Conservation (phyloP, 2,329 filamentous ascomycete species). For the Fusarium newnesense region DNA sequence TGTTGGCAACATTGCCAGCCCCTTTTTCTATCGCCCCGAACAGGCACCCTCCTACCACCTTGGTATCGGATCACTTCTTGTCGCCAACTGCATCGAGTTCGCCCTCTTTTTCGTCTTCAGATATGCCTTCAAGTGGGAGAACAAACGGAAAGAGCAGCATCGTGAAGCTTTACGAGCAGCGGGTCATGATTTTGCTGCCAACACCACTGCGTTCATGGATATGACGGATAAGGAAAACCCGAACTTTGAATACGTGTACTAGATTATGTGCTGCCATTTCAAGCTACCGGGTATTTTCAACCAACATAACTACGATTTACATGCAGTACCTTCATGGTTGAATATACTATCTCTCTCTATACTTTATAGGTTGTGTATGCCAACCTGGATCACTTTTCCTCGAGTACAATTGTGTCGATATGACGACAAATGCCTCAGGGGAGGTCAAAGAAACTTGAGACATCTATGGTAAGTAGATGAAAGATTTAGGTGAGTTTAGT, state of each 20-base stretch:
- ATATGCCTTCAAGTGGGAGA: conserved; percentile 53
- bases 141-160: conserved; percentile 50
- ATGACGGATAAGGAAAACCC: conserved; percentile 57
- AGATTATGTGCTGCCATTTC: neutral
- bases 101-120: conserved; percentile 53
- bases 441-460: neutral
- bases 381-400: neutral
- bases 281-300: neutral
- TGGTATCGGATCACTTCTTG: conserved; percentile 56
- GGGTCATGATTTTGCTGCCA: conserved; percentile 41
- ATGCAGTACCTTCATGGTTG: neutral
- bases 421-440: neutral
- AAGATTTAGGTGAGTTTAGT: neutral
- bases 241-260: conserved; percentile 55
- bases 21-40: conserved; percentile 69
- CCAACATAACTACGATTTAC: neutral
- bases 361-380: neutral
- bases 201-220: conserved; percentile 54
- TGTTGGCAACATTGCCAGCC: conserved; percentile 69
- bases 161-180: conserved; percentile 46
- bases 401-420: no score
- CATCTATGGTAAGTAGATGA: no score
- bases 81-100: conserved; percentile 53
- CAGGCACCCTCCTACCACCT: conserved; percentile 57
- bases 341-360: neutral